Evolutionary conservation across 208 protist species (phyloP).

Genomic region (Strigomonas culicis): DNA sequence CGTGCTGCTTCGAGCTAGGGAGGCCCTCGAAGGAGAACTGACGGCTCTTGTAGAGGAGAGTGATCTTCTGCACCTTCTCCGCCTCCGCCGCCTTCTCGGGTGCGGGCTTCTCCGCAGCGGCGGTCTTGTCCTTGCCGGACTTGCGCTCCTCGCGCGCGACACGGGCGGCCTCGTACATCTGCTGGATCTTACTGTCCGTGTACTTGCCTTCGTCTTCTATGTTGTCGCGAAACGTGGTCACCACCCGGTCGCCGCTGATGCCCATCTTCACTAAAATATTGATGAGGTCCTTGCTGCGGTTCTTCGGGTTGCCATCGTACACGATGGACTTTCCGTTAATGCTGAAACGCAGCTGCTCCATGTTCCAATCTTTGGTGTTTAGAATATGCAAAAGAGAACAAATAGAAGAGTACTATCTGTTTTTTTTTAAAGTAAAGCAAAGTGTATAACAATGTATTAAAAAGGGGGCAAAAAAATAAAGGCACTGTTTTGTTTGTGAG

Average conservation of each 20-base stretch:
- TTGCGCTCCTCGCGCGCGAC: slow-evolving; percentile 49
- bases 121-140: slow-evolving; percentile 16
- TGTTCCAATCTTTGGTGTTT: slow-evolving; percentile 46
- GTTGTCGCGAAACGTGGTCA: slow-evolving; percentile 66
- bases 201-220: slow-evolving; percentile 43
- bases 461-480: neutral
- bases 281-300: slow-evolving; percentile 66
- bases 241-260: slow-evolving; percentile 32
- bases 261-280: slow-evolving; percentile 77
- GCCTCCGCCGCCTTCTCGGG: slow-evolving; percentile 20
- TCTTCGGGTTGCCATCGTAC: slow-evolving; percentile 69
- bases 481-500: neutral
- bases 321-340: slow-evolving; percentile 52
- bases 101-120: neutral
- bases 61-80: slow-evolving; percentile 62
- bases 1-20: slow-evolving; percentile 57
- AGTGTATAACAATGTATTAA: neutral
- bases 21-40: slow-evolving; percentile 72
- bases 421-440: neutral
- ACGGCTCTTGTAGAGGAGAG: slow-evolving; percentile 55
- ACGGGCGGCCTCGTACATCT: slow-evolving; percentile 36
- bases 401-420: neutral
- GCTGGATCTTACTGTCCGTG: slow-evolving; percentile 50
- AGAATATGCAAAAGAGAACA: slow-evolving; percentile 6
- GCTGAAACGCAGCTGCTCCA: slow-evolving; percentile 68